A percentile compares a stretch with the other conserved stretches of the same genome.
Conservation (phyloP, 2,329 filamentous ascomycete species). For the Ramichloridium luteum region DNA sequence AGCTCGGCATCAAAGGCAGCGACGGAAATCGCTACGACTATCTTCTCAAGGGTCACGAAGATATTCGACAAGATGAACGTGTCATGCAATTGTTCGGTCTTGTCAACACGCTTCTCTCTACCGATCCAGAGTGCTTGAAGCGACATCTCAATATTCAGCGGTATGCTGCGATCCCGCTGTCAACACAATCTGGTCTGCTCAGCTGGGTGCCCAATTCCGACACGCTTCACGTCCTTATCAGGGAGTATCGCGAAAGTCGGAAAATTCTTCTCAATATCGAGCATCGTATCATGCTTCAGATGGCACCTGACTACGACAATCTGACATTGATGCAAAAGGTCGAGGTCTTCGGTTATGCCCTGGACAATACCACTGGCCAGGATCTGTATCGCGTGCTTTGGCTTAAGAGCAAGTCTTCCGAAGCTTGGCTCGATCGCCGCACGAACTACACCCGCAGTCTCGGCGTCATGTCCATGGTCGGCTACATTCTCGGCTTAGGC, state of each 20-base stretch:
- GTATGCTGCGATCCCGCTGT: constrained; percentile 92
- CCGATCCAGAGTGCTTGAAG: constrained; percentile 94
- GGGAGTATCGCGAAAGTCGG: constrained; percentile 91
- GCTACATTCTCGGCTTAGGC: constrained; percentile 91
- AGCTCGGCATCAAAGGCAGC: constrained; percentile 76
- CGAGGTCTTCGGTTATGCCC: constrained; percentile 95
- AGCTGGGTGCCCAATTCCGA: constrained; percentile 98
- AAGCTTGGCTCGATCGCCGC: constrained; percentile 91
- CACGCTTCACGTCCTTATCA: constrained; percentile 88
- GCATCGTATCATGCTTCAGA: constrained; percentile 98
- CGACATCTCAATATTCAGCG: constrained; percentile 91
- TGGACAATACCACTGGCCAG: constrained; percentile 98
- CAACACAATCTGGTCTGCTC: constrained; percentile 86
- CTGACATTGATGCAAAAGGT: constrained; percentile 99
- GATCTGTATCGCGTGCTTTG: constrained; percentile 95
- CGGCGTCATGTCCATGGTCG: constrained; percentile 99
- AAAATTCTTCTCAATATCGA: constrained; percentile 99
- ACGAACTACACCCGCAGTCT: constrained; percentile 98
- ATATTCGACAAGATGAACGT: constrained; percentile 96
- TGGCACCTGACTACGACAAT: constrained; percentile 98
- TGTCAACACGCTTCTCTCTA: constrained; percentile 86
- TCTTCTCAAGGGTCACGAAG: constrained; percentile 94
- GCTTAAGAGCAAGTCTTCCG: constrained; percentile 97
- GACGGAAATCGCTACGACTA: constrained; percentile 83
- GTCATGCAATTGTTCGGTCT: constrained; percentile 99